Percentiles rank a stretch among this genome's conserved stretches.
These are phyloP conservation scores for Carex pumila DNA, from an alignment of 176 grass and related monocot genomes.

Conservation along the genomic window DNA sequence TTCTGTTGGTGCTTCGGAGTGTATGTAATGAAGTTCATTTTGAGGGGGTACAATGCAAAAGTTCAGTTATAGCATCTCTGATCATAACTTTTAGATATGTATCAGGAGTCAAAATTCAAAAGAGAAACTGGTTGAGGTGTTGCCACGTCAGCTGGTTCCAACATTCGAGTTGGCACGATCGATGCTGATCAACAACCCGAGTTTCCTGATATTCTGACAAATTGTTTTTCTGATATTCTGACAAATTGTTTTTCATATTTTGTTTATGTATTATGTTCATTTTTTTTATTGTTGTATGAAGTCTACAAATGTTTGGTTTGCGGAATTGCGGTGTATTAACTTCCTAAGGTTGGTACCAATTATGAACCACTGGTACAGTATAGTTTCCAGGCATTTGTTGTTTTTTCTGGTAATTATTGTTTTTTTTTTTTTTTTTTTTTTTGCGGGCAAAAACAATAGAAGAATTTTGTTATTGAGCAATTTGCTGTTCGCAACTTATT, in stretches of 20 bases:
- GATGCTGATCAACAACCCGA: neutral
- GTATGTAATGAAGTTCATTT: neutral
- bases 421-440: too few species aligned
- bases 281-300: neutral
- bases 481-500: neutral
- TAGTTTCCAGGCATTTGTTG: neutral
- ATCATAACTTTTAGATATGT: neutral
- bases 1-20: neutral
- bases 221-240: neutral
- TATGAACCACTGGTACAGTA: neutral
- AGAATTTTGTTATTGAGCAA: too few species aligned
- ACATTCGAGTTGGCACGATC: neutral
- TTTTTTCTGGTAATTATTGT: neutral
- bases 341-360: neutral
- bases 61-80: neutral
- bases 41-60: neutral
- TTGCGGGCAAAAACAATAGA: too few species aligned
- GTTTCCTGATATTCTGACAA: neutral
- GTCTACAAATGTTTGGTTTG: neutral
- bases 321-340: neutral
- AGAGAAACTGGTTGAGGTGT: neutral
- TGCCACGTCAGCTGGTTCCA: neutral
- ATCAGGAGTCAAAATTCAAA: neutral
- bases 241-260: neutral
- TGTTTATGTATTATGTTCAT: neutral